Evolutionary conservation across 2,329 filamentous ascomycete genomes (phyloP), one percentile per base, ranked within the genome.

Genomic region (Claviceps sp.): DNA sequence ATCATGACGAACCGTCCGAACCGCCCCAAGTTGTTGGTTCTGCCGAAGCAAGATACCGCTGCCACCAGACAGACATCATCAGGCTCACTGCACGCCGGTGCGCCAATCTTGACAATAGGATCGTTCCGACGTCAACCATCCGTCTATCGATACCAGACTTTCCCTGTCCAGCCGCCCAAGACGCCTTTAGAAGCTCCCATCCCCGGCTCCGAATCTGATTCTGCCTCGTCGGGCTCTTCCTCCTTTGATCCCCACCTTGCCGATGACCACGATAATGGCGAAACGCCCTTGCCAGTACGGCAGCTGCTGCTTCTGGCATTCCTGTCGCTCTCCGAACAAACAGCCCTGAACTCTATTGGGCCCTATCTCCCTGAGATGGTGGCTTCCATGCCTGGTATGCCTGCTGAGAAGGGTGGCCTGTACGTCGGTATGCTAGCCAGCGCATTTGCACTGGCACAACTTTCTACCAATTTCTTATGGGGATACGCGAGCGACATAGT

Each of bases 361-460:
- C 93, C 93, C 1, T 98, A 98, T 67, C 79, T 98, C 1, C 93
- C 93, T 0, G 81, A 89, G 60, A 97, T 98, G 91, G 84, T 90
- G 1, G 79, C 81, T 22, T 82, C 81, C 1, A 97, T 97, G 64
- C 86, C 88, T 1, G 87, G 87, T 55, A 84, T 96, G 20, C 77
- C 85, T 20, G 69, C 76, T 1, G 75, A 73, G 5, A 73, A 89
- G 60, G 84, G 85, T 36, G 93, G 91, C 1, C 65, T 97, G 43
- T 97, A 95, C 64, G 89, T 97, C 0, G 93, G 93, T 14, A 74
- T 89, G 47, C 84, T 97, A 47, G 93, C 91, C 1, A 95, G 89
- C 7, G 79, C 87, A 0, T 98, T 98, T 65, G 93, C 93, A 3
- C 71, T 95, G 54, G 91, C 93, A 11, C 93, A 98, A 69, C 84